Percentiles rank a stretch among this genome's conserved stretches.
Conservation (phyloP, 805 yeast genomes). For the Kuraishia borneana region DNA sequence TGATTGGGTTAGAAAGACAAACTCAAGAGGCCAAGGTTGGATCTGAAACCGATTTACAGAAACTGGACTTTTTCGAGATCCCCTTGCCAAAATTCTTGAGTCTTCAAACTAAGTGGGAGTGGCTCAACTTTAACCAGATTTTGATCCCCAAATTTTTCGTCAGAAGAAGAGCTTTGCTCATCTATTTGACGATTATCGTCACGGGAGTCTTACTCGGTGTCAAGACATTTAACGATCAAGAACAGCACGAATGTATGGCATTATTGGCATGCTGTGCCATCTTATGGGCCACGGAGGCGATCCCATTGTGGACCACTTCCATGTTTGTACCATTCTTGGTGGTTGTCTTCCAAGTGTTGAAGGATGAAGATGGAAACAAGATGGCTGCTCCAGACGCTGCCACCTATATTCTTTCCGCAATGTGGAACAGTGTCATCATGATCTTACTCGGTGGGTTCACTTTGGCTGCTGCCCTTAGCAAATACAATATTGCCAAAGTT, state of each 20-base stretch:
- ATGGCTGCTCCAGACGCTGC: conserved; percentile 33
- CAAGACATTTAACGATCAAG: conserved; percentile 49
- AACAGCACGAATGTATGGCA: conserved; percentile 56
- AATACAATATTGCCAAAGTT: conserved; percentile 39
- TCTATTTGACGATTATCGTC: conserved; percentile 34
- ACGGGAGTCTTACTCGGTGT: conserved; percentile 46
- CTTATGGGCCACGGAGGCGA: conserved; percentile 41
- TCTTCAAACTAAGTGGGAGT: conserved; percentile 9
- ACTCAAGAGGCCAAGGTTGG: conserved; percentile 17
- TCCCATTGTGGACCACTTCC: conserved; percentile 38
- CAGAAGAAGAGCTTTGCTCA: conserved; percentile 35
- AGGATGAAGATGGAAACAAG: conserved; percentile 31
- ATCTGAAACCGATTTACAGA: conserved; percentile 19
- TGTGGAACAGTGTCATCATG: conserved; percentile 46
- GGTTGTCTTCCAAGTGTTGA: conserved; percentile 36
- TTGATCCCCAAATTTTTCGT: conserved; percentile 36
- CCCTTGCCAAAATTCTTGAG: conserved; percentile 18
- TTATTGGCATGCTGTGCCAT: conserved; percentile 44
- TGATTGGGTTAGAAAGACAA: conserved; percentile 33
- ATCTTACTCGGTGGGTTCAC: conserved; percentile 43
- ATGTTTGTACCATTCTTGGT: conserved; percentile 35
- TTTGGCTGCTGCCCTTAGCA: conserved; percentile 43
- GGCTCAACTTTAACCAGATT: conserved; percentile 15
- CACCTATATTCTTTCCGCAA: conserved; percentile 30
- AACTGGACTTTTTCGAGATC: conserved; percentile 20